Conservation (phyloP, 768 basidiomycete genomes). For the Agrocybe praecox region DNA sequence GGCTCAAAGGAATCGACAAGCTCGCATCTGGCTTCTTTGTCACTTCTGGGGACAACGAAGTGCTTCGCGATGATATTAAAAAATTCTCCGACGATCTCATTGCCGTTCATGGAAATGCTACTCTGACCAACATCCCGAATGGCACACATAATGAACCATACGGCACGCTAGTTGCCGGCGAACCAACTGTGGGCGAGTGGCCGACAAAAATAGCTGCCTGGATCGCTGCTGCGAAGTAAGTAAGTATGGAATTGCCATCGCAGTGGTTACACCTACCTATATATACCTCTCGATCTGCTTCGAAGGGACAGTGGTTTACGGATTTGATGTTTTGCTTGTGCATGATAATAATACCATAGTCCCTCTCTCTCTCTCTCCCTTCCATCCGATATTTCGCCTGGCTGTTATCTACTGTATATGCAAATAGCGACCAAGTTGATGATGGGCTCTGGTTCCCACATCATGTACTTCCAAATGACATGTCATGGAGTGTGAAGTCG, state of each 20-base stretch:
- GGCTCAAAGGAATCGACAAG: conserved; percentile 32
- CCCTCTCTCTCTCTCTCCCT: too few species aligned
- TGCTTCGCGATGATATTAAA: conserved; percentile 33
- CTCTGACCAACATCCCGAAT: neutral
- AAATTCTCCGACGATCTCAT: conserved; percentile 9
- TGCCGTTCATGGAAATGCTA: conserved; percentile 2
- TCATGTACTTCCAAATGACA: too few species aligned
- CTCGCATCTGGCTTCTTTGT: conserved; percentile 36
- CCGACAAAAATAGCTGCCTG: conserved; percentile 24
- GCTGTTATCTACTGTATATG: too few species aligned
- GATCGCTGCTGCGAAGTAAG: conserved; percentile 11
- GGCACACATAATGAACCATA: conserved; percentile 36
- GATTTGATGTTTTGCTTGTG: too few species aligned
- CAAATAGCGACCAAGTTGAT: too few species aligned
- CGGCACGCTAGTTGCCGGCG: conserved; percentile 23
- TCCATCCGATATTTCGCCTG: too few species aligned
- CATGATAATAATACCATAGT: too few species aligned
- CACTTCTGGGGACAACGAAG: conserved; percentile 36
- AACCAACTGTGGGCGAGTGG: conserved; percentile 16
- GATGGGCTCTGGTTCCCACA: too few species aligned
- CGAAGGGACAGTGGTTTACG: too few species aligned
- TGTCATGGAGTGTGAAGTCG: too few species aligned
- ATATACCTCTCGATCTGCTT: too few species aligned
- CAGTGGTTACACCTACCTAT: neutral
- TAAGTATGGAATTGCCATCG: too few species aligned